Percentiles rank a stretch among this genome's conserved stretches.
Conservation (phyloP, 1,284 basidiomycete species). For the Athelia sp. region DNA sequence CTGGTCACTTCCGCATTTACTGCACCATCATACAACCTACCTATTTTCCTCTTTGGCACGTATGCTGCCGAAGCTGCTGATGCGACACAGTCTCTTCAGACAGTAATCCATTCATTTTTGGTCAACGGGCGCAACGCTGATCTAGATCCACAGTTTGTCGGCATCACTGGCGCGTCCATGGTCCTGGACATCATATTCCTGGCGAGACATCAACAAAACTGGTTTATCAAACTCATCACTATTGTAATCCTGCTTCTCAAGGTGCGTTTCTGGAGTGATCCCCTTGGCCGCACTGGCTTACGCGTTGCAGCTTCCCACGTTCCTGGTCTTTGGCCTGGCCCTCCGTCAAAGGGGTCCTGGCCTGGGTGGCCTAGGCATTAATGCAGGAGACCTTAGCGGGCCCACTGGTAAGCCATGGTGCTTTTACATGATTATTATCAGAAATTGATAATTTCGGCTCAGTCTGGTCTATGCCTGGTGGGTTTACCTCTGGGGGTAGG, state of each 20-base stretch:
- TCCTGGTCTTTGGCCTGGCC: slow-evolving; percentile 47
- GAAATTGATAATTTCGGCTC: slow-evolving; percentile 7
- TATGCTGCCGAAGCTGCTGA: slow-evolving; percentile 68
- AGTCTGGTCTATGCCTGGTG: slow-evolving; percentile 88
- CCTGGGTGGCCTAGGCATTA: slow-evolving; percentile 52
- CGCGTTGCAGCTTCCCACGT: slow-evolving; percentile 48
- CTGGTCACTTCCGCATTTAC: slow-evolving; percentile 55
- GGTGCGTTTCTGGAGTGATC: slow-evolving; percentile 27
- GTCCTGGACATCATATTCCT: slow-evolving; percentile 73
- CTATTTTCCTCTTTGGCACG: slow-evolving; percentile 70
- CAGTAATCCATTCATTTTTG: slow-evolving; percentile 28
- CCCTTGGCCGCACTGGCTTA: slow-evolving; percentile 3
- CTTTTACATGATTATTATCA: background rate
- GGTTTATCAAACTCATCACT: slow-evolving; percentile 51
- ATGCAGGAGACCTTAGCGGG: slow-evolving; percentile 48
- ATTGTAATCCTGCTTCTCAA: slow-evolving; percentile 64
- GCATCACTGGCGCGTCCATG: slow-evolving; percentile 51
- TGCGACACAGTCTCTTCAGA: slow-evolving; percentile 55
- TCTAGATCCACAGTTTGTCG: slow-evolving; percentile 49
- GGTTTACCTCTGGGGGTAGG: slow-evolving; percentile 54
- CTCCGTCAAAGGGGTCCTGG: slow-evolving; percentile 61
- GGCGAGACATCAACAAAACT: slow-evolving; percentile 46
- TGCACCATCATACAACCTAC: slow-evolving; percentile 64
- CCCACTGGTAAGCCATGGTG: slow-evolving; percentile 54
- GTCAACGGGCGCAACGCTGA: slow-evolving; percentile 1